Evolutionary conservation across 2,329 filamentous ascomycete species (phyloP), one percentile per base, ranked within the genome.

Genomic region (Pseudogymnoascus sp.): DNA sequence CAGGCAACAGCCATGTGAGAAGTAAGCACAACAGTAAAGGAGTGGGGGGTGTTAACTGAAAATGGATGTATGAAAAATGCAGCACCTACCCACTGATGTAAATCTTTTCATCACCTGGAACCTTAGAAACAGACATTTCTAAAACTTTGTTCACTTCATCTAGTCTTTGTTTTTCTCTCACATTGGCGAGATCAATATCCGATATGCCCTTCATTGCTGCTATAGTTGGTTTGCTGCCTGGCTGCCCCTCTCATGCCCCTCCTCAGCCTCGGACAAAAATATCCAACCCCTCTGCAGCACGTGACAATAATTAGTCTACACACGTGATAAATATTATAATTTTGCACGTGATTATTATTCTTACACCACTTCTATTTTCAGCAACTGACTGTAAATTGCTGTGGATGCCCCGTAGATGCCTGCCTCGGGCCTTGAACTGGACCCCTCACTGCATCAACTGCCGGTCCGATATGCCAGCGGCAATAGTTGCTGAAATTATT

Each of bases 71-170:
- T 25, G 48, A 67, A 13, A 27, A 13, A 62, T 48, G 13, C 21
- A 31, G 29, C 29, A 67, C 82, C 75, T 79, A 92, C 90, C 90
- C 88, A 76, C 90, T 88, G 67, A 94, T 87, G 74, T 87, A 92
- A 67, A 94, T 79, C 65, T 89, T 85, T 65, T 87, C 80, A 67
- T 85, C 81, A 31, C 87, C 87, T 3, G 86, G 83, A 60, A 93
- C 81, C 70, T 82, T 82, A 71, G 88, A 86, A 67, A 92, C 75
- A 5, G 80, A 77, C 83, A 87, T 87, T 33, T 69, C 66, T 13
- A 60, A 31, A n/a, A 9, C 58, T 37, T 10, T 59, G 7, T 59
- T 9, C 37, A 40, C 18, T 27, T 59, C 58, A 21, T 59, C 58
- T 29, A 21, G 58, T 39, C 36, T 59, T 59, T 55, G 9, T 15